Evolutionary conservation across 31 red algal species (phyloP), one percentile per base, ranked within the genome.

Genomic region (Odonthalia washingtoniensis): DNA sequence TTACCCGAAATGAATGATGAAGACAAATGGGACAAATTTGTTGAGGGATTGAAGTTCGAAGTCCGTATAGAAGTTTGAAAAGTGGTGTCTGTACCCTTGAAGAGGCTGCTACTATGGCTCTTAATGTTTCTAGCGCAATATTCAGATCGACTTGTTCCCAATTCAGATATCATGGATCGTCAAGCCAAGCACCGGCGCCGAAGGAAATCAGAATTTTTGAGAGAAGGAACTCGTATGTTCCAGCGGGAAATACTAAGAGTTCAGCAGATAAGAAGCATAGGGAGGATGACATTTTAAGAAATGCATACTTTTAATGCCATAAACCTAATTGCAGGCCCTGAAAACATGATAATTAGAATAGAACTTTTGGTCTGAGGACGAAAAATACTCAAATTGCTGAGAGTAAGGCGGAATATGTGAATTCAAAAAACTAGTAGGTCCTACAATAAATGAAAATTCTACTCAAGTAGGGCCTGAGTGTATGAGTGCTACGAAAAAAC

Each of bases 31-130:
- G 49, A 57, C 49, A 57, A 21, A 21, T 57, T 57, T 21, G 12
- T 9, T 14, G 21, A 9, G 21, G 49, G 21, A 14, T 57, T 57
- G 49, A 57, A 57, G 21, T 21, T 21, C 9, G 12, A 57, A 21
- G 27, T 70, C 12, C 9, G 72, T 26, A 4, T 76, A 14, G 72
- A 76, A 76, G 72, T 76, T 76, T 76, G 36, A 76, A 76, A 40
- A 4, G 9, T 33, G 72, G 31, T 4, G 72, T 41, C 4, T 4
- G 4, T 5, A 76, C 72, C 4, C 42, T 76, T 42, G 72, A 76
- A 41, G 72, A 76, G 12, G 72, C 37, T 42, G 72, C 72, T 4
- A 33, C n/a, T 28, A 41, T 41, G 36, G 30, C 17, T 12, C 42
- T 42, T 5, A 33, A 33, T 76, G 36, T 76, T 24, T 28, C 36